Evolutionary conservation across 371 early-diverging fungal species (phyloP).

Genomic region (Mortierella sp.): DNA sequence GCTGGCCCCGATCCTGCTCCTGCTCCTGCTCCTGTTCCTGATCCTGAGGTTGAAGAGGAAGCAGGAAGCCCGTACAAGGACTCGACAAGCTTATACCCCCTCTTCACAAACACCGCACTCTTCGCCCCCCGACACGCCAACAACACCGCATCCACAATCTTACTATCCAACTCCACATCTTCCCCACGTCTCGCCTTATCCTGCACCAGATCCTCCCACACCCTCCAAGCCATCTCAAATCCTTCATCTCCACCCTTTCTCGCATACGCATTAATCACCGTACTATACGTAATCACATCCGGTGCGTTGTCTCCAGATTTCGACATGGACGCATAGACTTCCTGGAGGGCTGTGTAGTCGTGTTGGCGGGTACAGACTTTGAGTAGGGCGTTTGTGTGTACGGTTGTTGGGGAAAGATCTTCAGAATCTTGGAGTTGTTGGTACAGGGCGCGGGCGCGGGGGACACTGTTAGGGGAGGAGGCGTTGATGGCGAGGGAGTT

Average conservation of each 20-base stretch:
- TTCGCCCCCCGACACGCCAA: constrained; percentile 41
- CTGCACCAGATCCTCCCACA: constrained; percentile 54
- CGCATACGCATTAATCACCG: constrained; percentile 56
- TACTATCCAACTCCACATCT: constrained; percentile 33
- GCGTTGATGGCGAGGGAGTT: constrained; percentile 58
- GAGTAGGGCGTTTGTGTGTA: constrained; percentile 60
- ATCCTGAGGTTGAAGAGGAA: background rate
- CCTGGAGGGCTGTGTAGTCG: constrained; percentile 34
- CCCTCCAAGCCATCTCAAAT: constrained; percentile 50
- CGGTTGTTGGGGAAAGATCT: constrained; percentile 25
- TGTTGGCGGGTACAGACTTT: constrained; percentile 56
- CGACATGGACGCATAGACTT: constrained; percentile 43
- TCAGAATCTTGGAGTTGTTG: constrained; percentile 35
- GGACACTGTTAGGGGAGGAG: constrained; percentile 46
- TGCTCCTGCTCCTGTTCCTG: background rate
- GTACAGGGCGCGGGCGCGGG: constrained; percentile 47
- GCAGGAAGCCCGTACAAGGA: constrained; percentile 37
- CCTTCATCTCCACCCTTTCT: constrained; percentile 40
- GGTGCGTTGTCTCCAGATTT: constrained; percentile 38
- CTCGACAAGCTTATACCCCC: constrained; percentile 38
- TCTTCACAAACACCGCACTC: constrained; percentile 17
- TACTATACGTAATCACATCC: constrained; percentile 59
- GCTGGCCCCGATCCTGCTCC: background rate
- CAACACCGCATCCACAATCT: constrained; percentile 36
- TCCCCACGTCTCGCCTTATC: constrained; percentile 37